Evolutionary conservation across 148 eudicot genomes (phyloP).

Genomic region (Rhododendron mucronatum): DNA sequence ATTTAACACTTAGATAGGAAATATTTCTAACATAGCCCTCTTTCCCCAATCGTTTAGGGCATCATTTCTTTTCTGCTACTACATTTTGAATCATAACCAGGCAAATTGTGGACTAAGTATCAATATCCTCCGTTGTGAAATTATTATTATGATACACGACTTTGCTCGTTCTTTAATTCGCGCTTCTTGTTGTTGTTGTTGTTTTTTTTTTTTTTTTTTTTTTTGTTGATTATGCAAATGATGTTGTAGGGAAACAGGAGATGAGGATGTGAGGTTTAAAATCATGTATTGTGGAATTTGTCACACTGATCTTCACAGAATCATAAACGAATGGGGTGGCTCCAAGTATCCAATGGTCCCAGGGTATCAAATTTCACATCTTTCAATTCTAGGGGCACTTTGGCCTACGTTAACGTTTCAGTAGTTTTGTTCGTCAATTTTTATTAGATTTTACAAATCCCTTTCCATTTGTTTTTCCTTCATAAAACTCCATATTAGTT

Average conservation of each 20-base stretch:
- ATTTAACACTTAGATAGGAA: no score
- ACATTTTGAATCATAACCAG: not conserved
- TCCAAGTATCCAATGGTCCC: constrained; percentile 25
- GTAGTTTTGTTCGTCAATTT: no score
- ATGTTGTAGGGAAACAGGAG: constrained; percentile 25
- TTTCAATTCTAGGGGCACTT: not conserved
- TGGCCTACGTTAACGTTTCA: no score
- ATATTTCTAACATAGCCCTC: no score
- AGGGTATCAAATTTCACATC: constrained; percentile 13
- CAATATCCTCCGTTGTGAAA: not conserved
- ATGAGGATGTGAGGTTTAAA: constrained; percentile 30
- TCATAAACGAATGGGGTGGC: constrained; percentile 23
- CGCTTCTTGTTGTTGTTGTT: not conserved
- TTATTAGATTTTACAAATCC: not conserved
- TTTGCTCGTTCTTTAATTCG: not conserved
- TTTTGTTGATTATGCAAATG: not conserved
- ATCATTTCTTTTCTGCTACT: not conserved
- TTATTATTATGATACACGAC: not conserved
- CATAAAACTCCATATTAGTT: not conserved
- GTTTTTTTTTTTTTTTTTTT: not conserved
- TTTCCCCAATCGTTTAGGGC: not conserved
- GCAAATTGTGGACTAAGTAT: not conserved
- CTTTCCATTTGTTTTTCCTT: not conserved
- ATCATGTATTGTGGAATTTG: constrained; percentile 29
- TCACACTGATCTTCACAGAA: constrained; percentile 29